Evolutionary conservation across 352 stramenopile species (phyloP).

Genomic region (Phytopythium helicoides): DNA sequence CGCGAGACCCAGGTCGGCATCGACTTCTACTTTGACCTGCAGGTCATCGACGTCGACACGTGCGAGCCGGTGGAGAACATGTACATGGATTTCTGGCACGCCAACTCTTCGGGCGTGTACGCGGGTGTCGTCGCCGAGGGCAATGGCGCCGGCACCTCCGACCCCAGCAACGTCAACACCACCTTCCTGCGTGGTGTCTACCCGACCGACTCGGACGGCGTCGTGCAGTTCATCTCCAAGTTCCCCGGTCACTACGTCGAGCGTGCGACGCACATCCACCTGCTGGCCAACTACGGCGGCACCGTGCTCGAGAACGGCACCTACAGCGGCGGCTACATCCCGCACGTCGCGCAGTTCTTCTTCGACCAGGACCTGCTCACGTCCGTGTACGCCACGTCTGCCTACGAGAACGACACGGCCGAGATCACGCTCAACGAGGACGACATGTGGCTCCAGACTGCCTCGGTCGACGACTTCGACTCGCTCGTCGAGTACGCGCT

Average conservation of each 20-base stretch:
- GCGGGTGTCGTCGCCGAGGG: slow-evolving; percentile 18
- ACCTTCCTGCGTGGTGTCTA: slow-evolving; percentile 20
- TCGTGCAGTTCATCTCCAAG: slow-evolving; percentile 19
- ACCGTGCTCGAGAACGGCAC: slow-evolving; percentile 19
- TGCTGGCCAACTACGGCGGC: slow-evolving; percentile 15
- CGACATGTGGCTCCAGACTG: slow-evolving; percentile 7
- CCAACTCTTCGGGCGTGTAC: slow-evolving; percentile 22
- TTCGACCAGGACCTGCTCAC: slow-evolving; percentile 24
- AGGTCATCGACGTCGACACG: slow-evolving; percentile 21
- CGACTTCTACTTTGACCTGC: slow-evolving; percentile 18
- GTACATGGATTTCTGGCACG: slow-evolving; percentile 26
- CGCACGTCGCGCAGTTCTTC: slow-evolving; percentile 23
- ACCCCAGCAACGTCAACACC: slow-evolving; percentile 20
- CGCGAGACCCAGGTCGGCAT: slow-evolving; percentile 15
- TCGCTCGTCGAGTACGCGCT: slow-evolving; percentile 14
- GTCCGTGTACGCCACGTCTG: slow-evolving; percentile 5
- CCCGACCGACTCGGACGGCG: slow-evolving; percentile 19
- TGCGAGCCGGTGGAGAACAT: slow-evolving; percentile 18
- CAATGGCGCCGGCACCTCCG: slow-evolving; percentile 17
- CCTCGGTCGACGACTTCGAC: slow-evolving; percentile 10
- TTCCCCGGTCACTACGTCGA: slow-evolving; percentile 22
- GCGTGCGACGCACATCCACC: slow-evolving; percentile 18
- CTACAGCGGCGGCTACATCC: slow-evolving; percentile 16
- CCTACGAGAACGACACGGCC: slow-evolving; percentile 17
- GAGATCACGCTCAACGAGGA: slow-evolving; percentile 13